These are phyloP conservation scores for Entomophthora muscae DNA, from an alignment of 371 early-diverging fungal species.

Conservation along the genomic window DNA sequence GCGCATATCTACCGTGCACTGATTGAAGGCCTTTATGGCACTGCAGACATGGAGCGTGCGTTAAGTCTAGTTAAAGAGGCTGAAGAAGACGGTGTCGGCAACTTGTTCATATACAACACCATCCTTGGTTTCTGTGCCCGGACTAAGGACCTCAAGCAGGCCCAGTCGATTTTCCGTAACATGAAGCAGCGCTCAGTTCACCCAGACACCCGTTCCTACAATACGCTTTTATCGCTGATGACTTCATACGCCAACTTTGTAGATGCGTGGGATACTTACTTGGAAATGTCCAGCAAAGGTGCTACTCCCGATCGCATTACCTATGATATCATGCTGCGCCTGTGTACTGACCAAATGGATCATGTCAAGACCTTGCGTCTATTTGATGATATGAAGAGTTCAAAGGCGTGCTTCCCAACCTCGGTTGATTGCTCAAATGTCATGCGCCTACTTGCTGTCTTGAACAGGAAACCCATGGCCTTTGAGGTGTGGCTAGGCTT, in stretches of 20 bases:
- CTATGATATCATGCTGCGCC: neutral
- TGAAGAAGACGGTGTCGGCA: neutral
- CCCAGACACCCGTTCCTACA: neutral
- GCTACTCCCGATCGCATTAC: neutral
- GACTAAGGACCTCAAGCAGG: neutral
- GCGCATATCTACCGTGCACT: conserved; percentile 1
- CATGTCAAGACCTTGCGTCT: neutral
- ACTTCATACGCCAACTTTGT: neutral
- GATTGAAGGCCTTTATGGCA: neutral
- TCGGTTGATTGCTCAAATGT: neutral
- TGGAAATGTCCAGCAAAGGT: neutral
- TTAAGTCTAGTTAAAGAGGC: neutral
- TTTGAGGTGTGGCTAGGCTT: neutral
- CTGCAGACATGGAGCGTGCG: neutral
- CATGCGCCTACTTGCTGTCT: neutral
- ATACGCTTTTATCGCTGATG: neutral
- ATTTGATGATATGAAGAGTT: neutral
- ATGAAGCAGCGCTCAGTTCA: neutral
- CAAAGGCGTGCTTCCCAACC: neutral
- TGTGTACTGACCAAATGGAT: neutral
- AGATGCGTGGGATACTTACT: neutral
- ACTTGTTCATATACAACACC: neutral
- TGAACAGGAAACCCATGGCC: neutral
- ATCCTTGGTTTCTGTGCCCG: neutral
- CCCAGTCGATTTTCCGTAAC: neutral